These are phyloP conservation scores for Catharanthus roseus DNA, from an alignment of 257 asterid genomes.

Conservation along the genomic window DNA sequence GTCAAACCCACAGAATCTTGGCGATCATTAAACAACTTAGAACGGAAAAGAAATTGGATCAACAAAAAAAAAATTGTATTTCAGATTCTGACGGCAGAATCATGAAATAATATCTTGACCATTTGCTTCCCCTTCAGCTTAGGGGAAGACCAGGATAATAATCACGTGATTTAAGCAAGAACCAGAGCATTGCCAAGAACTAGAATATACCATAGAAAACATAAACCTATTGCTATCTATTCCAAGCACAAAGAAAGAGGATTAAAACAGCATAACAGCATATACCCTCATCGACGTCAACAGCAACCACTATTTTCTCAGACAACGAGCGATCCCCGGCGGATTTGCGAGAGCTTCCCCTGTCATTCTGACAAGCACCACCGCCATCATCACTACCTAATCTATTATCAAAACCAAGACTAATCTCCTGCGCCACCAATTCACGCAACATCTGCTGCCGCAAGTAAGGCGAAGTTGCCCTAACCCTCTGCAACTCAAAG, in stretches of 20 bases:
- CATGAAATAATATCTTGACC: neutral
- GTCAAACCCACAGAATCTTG: neutral
- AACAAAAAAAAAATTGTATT: neutral
- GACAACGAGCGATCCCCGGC: conserved; percentile 20
- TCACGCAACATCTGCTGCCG: conserved; percentile 24
- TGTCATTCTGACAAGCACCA: conserved; percentile 9
- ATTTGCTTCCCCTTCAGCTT: neutral
- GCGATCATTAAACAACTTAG: neutral
- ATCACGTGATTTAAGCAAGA: neutral
- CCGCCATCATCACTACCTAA: conserved; percentile 28
- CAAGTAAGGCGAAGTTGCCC: conserved; percentile 19
- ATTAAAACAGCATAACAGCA: neutral
- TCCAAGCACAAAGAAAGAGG: too few species aligned
- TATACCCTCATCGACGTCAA: conserved; percentile 90
- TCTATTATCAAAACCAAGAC: conserved; percentile 8
- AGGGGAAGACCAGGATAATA: neutral
- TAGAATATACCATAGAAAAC: neutral
- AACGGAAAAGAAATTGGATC: neutral
- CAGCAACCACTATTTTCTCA: conserved; percentile 58
- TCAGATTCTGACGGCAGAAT: neutral
- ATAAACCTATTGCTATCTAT: neutral
- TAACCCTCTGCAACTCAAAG: conserved; percentile 12
- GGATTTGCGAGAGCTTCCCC: conserved; percentile 32
- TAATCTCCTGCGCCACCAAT: conserved; percentile 15
- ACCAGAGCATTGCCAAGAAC: neutral